phyloP scores from a whole-genome alignment of 1,139 yeast genomes.

The Debaryomycetaceae sp. region DNA sequence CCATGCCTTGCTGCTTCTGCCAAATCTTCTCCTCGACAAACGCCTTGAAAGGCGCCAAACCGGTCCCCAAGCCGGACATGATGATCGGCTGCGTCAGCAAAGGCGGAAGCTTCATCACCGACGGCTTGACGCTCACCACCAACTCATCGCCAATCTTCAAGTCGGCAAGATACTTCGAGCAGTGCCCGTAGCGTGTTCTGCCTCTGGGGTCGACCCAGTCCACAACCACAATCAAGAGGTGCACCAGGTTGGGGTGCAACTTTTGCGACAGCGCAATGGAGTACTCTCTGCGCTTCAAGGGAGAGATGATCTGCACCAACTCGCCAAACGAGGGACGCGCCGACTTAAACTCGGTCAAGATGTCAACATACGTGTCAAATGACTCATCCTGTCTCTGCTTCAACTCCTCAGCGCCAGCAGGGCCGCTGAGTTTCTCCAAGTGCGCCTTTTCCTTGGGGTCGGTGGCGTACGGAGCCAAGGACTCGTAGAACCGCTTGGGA shows the following conservation, averaged over 20 bases:
- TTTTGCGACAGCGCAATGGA: conserved; percentile 98
- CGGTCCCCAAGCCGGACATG: conserved; percentile 98
- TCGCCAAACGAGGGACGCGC: conserved; percentile 79
- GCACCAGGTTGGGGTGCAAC: conserved; percentile 87
- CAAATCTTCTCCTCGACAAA: conserved; percentile 92
- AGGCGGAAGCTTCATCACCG: conserved; percentile 95
- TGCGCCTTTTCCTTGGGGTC: conserved; percentile 63
- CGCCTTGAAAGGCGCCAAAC: conserved; percentile 97
- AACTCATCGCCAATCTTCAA: conserved; percentile 77
- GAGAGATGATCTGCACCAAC: conserved; percentile 69
- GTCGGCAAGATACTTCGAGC: conserved; percentile 85
- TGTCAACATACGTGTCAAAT: conserved; percentile 75
- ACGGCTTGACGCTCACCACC: conserved; percentile 92
- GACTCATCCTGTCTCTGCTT: conserved; percentile 85
- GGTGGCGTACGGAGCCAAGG: conserved; percentile 68
- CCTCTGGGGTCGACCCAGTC: conserved; percentile 93
- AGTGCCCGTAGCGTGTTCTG: conserved; percentile 86
- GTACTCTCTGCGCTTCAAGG: conserved; percentile 94
- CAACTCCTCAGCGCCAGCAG: conserved; percentile 83
- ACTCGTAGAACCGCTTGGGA: conserved; percentile 89
- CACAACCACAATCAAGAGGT: conserved; percentile 88
- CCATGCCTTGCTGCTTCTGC: conserved; percentile 86
- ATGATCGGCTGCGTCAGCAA: conserved; percentile 83
- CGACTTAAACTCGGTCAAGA: conserved; percentile 73
- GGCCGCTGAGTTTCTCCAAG: conserved; percentile 60